A percentile compares a stretch with the other conserved stretches of the same genome.
phyloP scores from a whole-genome alignment of 768 basidiomycete genomes.

The Pleurotus eryngii region DNA sequence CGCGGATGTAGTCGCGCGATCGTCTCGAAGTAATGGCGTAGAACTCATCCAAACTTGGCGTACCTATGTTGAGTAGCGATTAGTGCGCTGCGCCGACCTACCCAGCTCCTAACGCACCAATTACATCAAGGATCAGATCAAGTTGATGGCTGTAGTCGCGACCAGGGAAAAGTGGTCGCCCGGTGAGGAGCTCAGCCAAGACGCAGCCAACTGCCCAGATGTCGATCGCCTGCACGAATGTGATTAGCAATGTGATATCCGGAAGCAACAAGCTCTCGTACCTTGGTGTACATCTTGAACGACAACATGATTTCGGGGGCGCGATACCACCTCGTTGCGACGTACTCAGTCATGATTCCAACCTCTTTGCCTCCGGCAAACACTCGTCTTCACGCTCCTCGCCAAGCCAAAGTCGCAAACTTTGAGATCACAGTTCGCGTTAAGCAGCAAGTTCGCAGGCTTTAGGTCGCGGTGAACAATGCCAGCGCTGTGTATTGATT shows the following conservation, averaged over 20 bases:
- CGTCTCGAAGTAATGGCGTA: slow-evolving; percentile 84
- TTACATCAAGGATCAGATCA: slow-evolving; percentile 82
- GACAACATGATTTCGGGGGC: slow-evolving; percentile 95
- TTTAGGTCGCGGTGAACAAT: slow-evolving; percentile 79
- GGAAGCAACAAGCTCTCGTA: slow-evolving; percentile 18
- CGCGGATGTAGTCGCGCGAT: slow-evolving; percentile 85
- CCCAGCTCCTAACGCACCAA: slow-evolving; percentile 42
- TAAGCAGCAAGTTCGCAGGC: slow-evolving; percentile 84
- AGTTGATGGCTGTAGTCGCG: slow-evolving; percentile 87
- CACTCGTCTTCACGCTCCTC: slow-evolving; percentile 56
- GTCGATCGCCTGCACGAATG: slow-evolving; percentile 52
- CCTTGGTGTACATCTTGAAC: slow-evolving; percentile 86
- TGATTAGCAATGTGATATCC: slow-evolving; percentile 9
- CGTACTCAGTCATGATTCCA: slow-evolving; percentile 79
- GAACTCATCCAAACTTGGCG: slow-evolving; percentile 87
- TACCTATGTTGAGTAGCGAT: slow-evolving; percentile 39
- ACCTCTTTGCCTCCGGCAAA: slow-evolving; percentile 54
- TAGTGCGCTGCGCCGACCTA: slow-evolving; percentile 11
- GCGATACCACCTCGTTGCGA: slow-evolving; percentile 91
- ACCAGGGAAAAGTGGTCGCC: slow-evolving; percentile 84
- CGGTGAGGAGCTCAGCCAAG: slow-evolving; percentile 78
- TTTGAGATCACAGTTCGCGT: slow-evolving; percentile 87
- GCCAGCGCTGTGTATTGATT: slow-evolving; percentile 85
- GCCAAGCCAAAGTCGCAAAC: slow-evolving; percentile 89
- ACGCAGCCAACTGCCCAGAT: slow-evolving; percentile 76